Evolutionary conservation across 2,329 filamentous ascomycete species (phyloP), one percentile per base, ranked within the genome.

Genomic region (Cladophialophora chaetospira): DNA sequence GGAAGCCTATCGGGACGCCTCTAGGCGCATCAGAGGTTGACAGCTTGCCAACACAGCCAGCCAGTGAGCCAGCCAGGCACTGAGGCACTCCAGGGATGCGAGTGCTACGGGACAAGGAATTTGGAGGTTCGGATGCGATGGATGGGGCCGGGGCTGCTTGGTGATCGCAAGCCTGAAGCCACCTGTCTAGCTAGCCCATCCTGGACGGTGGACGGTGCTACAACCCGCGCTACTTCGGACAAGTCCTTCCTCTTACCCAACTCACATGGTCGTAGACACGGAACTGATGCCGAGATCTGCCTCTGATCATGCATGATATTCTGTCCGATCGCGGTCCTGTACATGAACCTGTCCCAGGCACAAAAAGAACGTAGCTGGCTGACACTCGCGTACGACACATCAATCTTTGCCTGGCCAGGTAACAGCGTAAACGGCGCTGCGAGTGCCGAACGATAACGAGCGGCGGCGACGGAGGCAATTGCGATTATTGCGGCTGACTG

Each of bases 11-110:
- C 48, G 48, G 48, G 17, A 51, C 10, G 31, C n/a, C 25, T 29
- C 25, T 51, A 40, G 48, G 48, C 35, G 5, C 48, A 43, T 28
- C 35, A 42, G 48, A 51, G 48, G 48, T 43, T 40, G 48, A 51
- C 28, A 51, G 35, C 17, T 28, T 51, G 48, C 48, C 48, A 51
- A 43, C 48, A 43, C 48, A 51, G 48, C 48, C 48, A 51, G 48
- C 35, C 35, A 38, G 35, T 38, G 15, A 15, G 36, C 11, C 36
- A 40, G 36, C 36, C 36, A 8, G 35, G 15, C 40, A 26, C 19
- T 36, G 35, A 51, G 48, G 36, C 48, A 51, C 36, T 42, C 48
- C 48, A 17, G 48, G n/a, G 25, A 33, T 15, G 25, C 17, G 11
- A n/a, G 36, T 11, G 44, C 46, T 35, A 40, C 48, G 26, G 48